A percentile compares a stretch with the other conserved stretches of the same genome.
phyloP scores from a whole-genome alignment of 768 basidiomycete genomes.

The Mycena crocata region DNA sequence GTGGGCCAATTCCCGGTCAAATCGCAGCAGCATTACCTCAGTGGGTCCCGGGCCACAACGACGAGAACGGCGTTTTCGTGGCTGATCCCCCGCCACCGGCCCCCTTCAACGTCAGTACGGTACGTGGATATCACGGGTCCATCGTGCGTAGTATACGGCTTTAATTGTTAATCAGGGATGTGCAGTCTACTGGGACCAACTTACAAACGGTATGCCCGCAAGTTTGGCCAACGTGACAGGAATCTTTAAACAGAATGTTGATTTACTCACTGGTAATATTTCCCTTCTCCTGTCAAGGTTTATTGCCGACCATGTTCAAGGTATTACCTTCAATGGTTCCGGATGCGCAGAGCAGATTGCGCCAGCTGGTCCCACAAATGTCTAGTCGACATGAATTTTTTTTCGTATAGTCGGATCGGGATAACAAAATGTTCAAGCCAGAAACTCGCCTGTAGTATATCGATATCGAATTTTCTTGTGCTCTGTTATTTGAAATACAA shows the following conservation, averaged over 20 bases:
- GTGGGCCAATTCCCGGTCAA: neutral
- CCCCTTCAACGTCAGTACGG: slow-evolving; percentile 25
- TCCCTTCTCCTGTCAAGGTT: neutral
- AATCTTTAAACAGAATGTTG: slow-evolving; percentile 1
- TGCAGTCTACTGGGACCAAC: neutral
- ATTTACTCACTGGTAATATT: neutral
- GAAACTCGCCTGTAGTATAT: no score
- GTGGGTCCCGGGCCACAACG: slow-evolving; percentile 19
- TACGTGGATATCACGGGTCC: slow-evolving; percentile 1
- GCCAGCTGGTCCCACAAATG: no score
- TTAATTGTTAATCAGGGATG: neutral
- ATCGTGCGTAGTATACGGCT: neutral
- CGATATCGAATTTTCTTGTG: no score
- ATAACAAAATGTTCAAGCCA: no score
- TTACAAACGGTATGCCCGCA: slow-evolving; percentile 3
- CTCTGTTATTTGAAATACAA: no score
- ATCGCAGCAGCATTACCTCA: slow-evolving; percentile 17
- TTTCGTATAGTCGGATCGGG: no score
- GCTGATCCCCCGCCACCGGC: slow-evolving; percentile 19
- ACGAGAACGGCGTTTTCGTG: slow-evolving; percentile 22
- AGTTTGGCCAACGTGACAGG: neutral
- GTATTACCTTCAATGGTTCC: no score
- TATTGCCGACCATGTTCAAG: no score
- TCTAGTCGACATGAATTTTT: no score
- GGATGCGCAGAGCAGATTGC: no score